Conservation (phyloP, 306 rosid species). For the Vigna unguiculata region DNA sequence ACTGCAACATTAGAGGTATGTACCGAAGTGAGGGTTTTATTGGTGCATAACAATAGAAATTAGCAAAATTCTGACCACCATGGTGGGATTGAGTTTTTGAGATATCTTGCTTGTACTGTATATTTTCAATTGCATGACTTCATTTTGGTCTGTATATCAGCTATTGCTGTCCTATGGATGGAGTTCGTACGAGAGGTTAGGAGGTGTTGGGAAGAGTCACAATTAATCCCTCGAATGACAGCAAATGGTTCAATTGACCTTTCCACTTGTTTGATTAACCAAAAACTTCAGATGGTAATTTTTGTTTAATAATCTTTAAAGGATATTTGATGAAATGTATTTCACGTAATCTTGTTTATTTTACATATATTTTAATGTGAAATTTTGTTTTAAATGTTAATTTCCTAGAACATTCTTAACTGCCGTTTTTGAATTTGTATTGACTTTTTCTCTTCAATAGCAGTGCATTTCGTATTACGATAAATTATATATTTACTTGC, state of each 20-base stretch:
- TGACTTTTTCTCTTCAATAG: conserved; percentile 11
- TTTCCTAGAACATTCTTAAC: conserved; percentile 20
- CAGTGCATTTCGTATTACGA: not conserved
- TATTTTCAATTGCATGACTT: conserved; percentile 45
- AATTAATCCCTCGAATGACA: conserved; percentile 74
- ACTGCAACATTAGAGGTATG: conserved; percentile 81
- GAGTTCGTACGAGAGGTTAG: conserved; percentile 86
- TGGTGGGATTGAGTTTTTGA: conserved; percentile 6
- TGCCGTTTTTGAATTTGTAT: conserved; percentile 14
- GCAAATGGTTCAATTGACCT: conserved; percentile 70
- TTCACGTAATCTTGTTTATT: conserved; percentile 3
- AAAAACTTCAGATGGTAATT: conserved; percentile 82
- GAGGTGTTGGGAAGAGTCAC: conserved; percentile 92
- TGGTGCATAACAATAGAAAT: conserved; percentile 14
- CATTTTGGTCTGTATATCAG: conserved; percentile 51
- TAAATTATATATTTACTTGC: not conserved
- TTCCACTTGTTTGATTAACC: conserved; percentile 77
- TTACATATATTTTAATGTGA: not conserved
- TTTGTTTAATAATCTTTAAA: conserved; percentile 6
- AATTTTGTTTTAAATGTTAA: conserved; percentile 3
- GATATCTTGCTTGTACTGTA: conserved; percentile 12
- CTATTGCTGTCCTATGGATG: conserved; percentile 76
- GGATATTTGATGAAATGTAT: conserved; percentile 32
- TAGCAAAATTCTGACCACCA: not conserved
- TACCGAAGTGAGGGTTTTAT: conserved; percentile 15